Evolutionary conservation across 306 rosid species (phyloP).

Genomic region (Benincasa hispida): DNA sequence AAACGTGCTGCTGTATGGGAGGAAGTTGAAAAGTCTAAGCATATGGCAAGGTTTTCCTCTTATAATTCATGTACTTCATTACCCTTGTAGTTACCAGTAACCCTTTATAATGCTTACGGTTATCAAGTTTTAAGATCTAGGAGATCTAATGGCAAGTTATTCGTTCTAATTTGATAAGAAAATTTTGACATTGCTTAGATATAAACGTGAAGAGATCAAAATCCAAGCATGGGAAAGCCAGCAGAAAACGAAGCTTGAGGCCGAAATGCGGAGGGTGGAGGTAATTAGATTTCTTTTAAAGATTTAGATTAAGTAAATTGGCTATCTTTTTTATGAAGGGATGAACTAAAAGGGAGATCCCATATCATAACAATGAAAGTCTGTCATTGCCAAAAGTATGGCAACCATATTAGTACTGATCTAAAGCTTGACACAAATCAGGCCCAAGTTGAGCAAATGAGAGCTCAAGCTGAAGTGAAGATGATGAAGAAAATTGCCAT

Average conservation of each 20-base stretch:
- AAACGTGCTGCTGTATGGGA: constrained; percentile 83
- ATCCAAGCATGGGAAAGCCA: constrained; percentile 95
- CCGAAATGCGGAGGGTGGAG: constrained; percentile 81
- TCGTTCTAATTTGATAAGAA: constrained; percentile 4
- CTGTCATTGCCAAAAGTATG: neutral
- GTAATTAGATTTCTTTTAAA: constrained; percentile 20
- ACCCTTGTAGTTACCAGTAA: neutral
- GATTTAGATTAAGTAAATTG: neutral
- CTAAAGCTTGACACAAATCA: constrained; percentile 6
- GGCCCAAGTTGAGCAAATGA: constrained; percentile 81
- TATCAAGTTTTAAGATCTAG: neutral
- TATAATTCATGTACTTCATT: neutral
- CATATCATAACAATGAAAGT: neutral
- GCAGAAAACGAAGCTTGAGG: constrained; percentile 70
- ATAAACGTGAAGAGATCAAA: constrained; percentile 81
- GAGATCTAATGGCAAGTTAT: neutral
- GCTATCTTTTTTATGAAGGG: neutral
- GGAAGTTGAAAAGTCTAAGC: constrained; percentile 81
- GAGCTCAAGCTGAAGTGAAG: constrained; percentile 73
- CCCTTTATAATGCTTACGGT: neutral
- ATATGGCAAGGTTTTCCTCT: constrained; percentile 56
- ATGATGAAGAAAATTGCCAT: constrained; percentile 67
- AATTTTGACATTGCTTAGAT: constrained; percentile 30
- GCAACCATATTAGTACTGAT: neutral
- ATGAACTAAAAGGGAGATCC: neutral